phyloP scores from a whole-genome alignment of 768 basidiomycete genomes.

The Phlegmacium glaucopus region DNA sequence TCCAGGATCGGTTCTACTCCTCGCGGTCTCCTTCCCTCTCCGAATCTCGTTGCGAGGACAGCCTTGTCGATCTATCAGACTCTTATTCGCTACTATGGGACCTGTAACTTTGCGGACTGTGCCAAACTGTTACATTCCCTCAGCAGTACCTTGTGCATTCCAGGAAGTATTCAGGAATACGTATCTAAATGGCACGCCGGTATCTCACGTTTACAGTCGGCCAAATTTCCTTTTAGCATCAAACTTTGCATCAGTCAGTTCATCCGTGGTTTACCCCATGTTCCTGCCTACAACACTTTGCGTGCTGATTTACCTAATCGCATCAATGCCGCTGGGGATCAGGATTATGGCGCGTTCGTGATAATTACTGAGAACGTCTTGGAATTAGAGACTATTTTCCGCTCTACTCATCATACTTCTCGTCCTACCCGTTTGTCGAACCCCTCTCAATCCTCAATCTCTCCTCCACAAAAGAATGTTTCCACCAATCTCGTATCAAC shows the following conservation, averaged over 20 bases:
- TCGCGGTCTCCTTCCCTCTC: not conserved
- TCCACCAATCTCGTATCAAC: not conserved
- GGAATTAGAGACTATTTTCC: not conserved
- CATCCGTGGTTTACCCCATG: not conserved
- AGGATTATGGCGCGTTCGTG: not conserved
- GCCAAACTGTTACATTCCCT: not conserved
- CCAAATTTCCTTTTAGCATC: slow-evolving; percentile 1
- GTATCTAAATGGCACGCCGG: not conserved
- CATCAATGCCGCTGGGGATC: not conserved
- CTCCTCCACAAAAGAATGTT: too few relatives aligned
- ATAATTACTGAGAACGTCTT: not conserved
- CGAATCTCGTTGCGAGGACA: not conserved
- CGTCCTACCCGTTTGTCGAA: not conserved
- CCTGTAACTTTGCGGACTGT: not conserved
- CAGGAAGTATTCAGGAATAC: not conserved
- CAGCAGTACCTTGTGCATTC: not conserved
- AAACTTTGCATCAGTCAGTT: not conserved
- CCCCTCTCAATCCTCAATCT: not conserved
- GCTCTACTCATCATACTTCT: not conserved
- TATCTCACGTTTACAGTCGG: not conserved
- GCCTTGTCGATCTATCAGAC: not conserved
- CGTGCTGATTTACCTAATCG: not conserved
- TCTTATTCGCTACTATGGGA: not conserved
- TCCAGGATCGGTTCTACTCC: not conserved
- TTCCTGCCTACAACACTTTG: not conserved